A percentile compares a stretch with the other conserved stretches of the same genome.
These are phyloP conservation scores for Echinochloa phyllopogon DNA, from an alignment of 176 grass and related monocot genomes.

Conservation along the genomic window DNA sequence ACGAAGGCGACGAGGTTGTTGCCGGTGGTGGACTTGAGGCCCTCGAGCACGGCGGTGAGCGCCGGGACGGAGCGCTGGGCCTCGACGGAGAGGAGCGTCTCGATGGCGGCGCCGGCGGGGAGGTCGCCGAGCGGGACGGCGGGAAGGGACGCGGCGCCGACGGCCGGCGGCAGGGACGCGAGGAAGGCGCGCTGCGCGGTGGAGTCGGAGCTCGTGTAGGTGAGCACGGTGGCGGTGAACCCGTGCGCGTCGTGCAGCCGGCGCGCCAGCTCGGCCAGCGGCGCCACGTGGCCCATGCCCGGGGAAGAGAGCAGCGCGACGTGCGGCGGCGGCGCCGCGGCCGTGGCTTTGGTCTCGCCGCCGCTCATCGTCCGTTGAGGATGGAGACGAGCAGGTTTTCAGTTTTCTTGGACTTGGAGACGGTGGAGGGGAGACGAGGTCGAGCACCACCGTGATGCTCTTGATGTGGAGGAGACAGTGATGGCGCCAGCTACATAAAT, in stretches of 20 bases:
- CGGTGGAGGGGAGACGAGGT: neutral
- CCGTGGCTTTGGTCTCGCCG: neutral
- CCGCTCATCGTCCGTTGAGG: neutral
- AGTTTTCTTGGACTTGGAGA: neutral
- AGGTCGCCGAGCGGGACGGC: conserved; percentile 35
- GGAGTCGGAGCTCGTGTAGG: conserved; percentile 38
- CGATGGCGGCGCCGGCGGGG: conserved; percentile 38
- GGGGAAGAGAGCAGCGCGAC: conserved; percentile 55
- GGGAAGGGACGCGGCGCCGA: conserved; percentile 46
- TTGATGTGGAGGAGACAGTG: too few species aligned
- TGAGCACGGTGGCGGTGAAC: conserved; percentile 60
- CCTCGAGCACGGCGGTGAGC: conserved; percentile 6
- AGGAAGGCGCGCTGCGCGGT: conserved; percentile 39
- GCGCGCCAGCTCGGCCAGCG: conserved; percentile 61
- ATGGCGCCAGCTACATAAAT: too few species aligned
- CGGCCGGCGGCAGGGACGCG: conserved; percentile 28
- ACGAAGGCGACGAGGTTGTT: conserved; percentile 56
- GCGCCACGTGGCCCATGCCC: conserved; percentile 63
- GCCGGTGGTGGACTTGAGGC: neutral
- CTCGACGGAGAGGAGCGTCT: conserved; percentile 52
- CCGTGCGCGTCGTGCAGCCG: conserved; percentile 48
- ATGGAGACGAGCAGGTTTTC: neutral
- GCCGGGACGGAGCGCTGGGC: conserved; percentile 8
- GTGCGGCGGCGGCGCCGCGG: conserved; percentile 24
- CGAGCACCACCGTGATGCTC: neutral